phyloP scores from a whole-genome alignment of 306 rosid genomes.

The Ormosia semicastrata region DNA sequence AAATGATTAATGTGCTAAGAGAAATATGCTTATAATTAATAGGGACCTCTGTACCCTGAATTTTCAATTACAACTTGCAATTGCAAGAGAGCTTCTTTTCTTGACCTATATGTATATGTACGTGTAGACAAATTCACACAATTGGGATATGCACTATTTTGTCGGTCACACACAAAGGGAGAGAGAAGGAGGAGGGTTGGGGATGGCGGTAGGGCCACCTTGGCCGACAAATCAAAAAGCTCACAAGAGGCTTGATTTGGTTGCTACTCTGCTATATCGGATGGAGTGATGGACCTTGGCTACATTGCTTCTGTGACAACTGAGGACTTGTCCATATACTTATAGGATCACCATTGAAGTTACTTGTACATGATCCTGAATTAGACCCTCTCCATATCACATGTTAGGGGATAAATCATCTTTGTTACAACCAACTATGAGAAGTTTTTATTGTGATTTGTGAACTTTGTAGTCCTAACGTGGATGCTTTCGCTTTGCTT shows the following conservation, averaged over 20 bases:
- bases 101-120: neutral
- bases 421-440: neutral
- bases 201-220: slow-evolving; percentile 34
- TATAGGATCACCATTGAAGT: neutral
- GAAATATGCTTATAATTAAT: neutral
- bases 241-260: slow-evolving; percentile 27
- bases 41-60: neutral
- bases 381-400: neutral
- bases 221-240: slow-evolving; percentile 51
- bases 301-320: neutral
- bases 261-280: neutral
- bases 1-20: neutral
- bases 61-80: slow-evolving; percentile 9
- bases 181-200: slow-evolving; percentile 11
- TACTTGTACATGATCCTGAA: neutral
- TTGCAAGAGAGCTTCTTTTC: slow-evolving; percentile 11
- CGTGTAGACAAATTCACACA: neutral
- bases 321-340: neutral
- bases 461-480: neutral
- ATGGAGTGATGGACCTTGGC: neutral
- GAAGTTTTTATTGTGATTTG: neutral
- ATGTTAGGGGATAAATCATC: neutral
- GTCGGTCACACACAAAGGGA: slow-evolving; percentile 49
- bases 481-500: neutral
- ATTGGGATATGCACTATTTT: slow-evolving; percentile 44